Base-by-base conservation (phyloP, 1,284 basidiomycete species). In the Cryptococcus sp. region DNA sequence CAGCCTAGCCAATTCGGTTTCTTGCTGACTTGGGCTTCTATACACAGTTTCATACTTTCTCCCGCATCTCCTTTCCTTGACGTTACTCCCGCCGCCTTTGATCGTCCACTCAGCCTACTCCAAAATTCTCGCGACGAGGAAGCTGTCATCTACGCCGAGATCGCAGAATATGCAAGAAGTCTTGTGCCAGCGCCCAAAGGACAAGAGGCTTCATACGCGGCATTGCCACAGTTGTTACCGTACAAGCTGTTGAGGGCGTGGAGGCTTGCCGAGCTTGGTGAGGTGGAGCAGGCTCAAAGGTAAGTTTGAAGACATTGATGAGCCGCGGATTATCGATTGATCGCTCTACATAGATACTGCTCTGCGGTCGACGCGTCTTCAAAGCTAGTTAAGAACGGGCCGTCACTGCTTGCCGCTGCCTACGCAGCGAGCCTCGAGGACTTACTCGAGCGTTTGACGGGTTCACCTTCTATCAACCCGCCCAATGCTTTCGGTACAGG, bases 131-230 rank as follows among this genome's bases (percentile, higher is more conserved):
- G 59, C 13, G 70, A 70, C 61, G 65, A 72, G 10, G 94, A 98
- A 73, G 80, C 87, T 7, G 82, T 93, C 58, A 85, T 96, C 61
- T 86, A 97, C 65, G 88, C 93, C 6, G 96, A 99, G 79, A 87
- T 98, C 43, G 81, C 88, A 10, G 96, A 99, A 78, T 99, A 92
- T 73, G 93, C 92, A 0, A 77, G 93, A 57, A 91, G 91, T 19
- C 80, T 97, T 22, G 80, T 84, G 17, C 79, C 87, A 0, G 38
- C 54, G 4, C 78, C 82, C 5, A 98, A 97, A 78, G 91, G 93
- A 8, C 89, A 93, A 67, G 95, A 98, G 57, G 55, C 58, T 1
- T 69, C 86, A 0, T 95, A 91, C 75, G 75, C 80, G 40, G 93
- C 94, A 1, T 79, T 98, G 19, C 85, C 91, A 8, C 88, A 94